Evolutionary conservation across 2,329 filamentous ascomycete species (phyloP).

Genomic region (Phaeomoniella chlamydospora): DNA sequence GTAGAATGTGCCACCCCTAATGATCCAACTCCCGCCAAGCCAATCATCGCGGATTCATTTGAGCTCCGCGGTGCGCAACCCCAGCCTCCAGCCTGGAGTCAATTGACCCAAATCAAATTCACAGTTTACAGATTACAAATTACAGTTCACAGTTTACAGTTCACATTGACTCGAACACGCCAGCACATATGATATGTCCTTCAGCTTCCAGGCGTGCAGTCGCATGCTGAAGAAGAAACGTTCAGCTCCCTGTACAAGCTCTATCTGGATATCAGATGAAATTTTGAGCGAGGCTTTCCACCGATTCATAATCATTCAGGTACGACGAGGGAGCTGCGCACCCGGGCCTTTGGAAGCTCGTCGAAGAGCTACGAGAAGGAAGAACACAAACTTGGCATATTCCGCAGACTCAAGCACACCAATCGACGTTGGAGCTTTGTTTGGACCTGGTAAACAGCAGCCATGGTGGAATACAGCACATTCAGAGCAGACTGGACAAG

Average conservation of each 20-base stretch:
- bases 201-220: neutral
- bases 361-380: constrained; percentile 38
- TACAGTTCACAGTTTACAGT: too few relatives aligned
- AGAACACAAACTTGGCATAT: constrained; percentile 35
- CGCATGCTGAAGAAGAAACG: neutral
- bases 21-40: too few relatives aligned
- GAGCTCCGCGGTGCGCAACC: too few relatives aligned
- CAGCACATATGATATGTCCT: neutral
- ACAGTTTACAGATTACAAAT: too few relatives aligned
- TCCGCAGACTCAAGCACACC: constrained; percentile 13
- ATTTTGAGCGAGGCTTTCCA: neutral
- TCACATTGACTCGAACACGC: too few relatives aligned
- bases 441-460: constrained; percentile 14
- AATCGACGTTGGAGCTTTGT: constrained; percentile 24
- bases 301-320: constrained; percentile 15
- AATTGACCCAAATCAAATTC: too few relatives aligned
- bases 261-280: constrained; percentile 1
- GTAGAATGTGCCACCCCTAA: too few relatives aligned
- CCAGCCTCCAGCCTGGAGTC: too few relatives aligned
- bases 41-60: too few relatives aligned
- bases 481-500: constrained; percentile 1
- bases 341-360: constrained; percentile 50
- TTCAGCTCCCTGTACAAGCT: neutral
- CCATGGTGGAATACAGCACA: constrained; percentile 9
- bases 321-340: constrained; percentile 44